Percentiles rank a stretch among this genome's conserved stretches.
Conservation (phyloP, 805 yeast genomes). For the Lipomyces mesembrius region DNA sequence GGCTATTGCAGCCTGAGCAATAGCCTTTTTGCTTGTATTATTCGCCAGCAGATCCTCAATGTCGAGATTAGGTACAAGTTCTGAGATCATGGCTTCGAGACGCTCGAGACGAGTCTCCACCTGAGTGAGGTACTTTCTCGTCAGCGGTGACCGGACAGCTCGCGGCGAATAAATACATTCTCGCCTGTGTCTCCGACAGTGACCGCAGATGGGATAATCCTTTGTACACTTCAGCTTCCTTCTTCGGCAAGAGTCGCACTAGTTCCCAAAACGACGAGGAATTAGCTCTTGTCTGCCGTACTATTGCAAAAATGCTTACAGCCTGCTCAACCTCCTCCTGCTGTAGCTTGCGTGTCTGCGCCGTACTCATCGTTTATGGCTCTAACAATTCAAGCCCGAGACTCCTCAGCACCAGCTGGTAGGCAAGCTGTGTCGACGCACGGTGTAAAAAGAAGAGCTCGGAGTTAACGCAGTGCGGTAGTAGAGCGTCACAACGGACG, state of each 20-base stretch:
- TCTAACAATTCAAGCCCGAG: background rate
- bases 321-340: slow-evolving; percentile 43
- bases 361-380: slow-evolving; percentile 23
- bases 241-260: slow-evolving; percentile 82
- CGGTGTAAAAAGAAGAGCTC: too few species aligned
- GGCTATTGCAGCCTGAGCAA: slow-evolving; percentile 18
- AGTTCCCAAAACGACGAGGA: background rate
- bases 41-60: slow-evolving; percentile 49
- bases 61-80: slow-evolving; percentile 54
- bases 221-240: slow-evolving; percentile 82
- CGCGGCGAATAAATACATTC: slow-evolving; percentile 79
- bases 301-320: slow-evolving; percentile 33
- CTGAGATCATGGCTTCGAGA: slow-evolving; percentile 53
- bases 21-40: slow-evolving; percentile 27
- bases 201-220: slow-evolving; percentile 73
- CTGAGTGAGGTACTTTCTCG: slow-evolving; percentile 71
- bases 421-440: background rate
- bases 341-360: slow-evolving; percentile 27
- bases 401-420: background rate
- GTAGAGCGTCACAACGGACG: background rate
- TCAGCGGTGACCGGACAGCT: slow-evolving; percentile 76
- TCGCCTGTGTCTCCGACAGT: slow-evolving; percentile 74
- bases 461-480: background rate
- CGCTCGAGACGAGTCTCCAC: slow-evolving; percentile 64
- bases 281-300: background rate